Conservation (phyloP, 805 yeast species). For the Ogataea glucozyma region DNA sequence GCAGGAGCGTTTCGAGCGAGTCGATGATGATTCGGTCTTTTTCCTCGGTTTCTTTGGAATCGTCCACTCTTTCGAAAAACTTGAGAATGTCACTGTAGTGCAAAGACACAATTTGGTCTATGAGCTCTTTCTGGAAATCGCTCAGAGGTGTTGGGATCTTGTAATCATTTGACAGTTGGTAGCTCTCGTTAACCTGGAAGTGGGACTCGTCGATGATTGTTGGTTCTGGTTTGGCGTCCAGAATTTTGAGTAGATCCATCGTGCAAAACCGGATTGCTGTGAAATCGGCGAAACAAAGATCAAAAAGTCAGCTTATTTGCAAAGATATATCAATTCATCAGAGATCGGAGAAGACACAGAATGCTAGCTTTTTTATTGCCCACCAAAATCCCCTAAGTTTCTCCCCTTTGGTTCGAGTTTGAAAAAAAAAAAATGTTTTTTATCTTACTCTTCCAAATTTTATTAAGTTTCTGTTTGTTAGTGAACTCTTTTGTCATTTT, state of each 20-base stretch:
- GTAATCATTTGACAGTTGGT: conserved; percentile 60
- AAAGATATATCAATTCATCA: no score
- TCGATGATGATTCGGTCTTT: conserved; percentile 63
- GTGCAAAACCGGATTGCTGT: no score
- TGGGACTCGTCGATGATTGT: conserved; percentile 64
- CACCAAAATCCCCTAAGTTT: not conserved
- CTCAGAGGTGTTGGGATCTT: conserved; percentile 80
- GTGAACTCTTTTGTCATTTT: conserved; percentile 4
- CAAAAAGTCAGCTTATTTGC: no score
- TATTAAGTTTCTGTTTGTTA: no score
- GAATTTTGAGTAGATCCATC: conserved; percentile 74
- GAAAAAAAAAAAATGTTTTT: no score
- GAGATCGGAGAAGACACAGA: conserved; percentile 4
- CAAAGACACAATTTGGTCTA: conserved; percentile 86
- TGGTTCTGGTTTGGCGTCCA: conserved; percentile 86
- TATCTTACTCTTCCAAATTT: no score
- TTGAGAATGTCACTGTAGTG: conserved; percentile 90
- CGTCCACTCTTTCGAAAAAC: conserved; percentile 67
- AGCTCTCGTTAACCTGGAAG: conserved; percentile 35
- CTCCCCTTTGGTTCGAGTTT: no score
- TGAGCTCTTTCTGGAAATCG: conserved; percentile 82
- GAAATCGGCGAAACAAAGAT: no score
- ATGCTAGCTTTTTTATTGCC: not conserved
- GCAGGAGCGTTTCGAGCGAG: conserved; percentile 71
- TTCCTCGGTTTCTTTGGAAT: conserved; percentile 32